These are phyloP conservation scores for Coccomyxa subellipsoidea DNA, from an alignment of 163 green algal species.

Conservation along the genomic window DNA sequence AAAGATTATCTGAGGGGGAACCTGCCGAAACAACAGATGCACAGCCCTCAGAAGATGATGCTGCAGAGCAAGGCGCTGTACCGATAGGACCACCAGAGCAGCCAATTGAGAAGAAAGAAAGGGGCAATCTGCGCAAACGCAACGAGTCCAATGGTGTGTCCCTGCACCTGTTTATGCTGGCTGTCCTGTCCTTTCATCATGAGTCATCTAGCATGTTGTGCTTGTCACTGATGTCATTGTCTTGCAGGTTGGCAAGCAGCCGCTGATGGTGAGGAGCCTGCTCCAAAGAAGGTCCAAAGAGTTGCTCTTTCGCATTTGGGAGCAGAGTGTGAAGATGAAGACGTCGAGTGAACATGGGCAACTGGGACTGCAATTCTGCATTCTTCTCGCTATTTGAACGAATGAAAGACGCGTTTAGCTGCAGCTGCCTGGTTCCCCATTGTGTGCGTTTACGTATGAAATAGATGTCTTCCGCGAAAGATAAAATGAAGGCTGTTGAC, in stretches of 20 bases:
- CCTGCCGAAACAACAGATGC: not conserved
- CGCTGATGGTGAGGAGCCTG: not conserved
- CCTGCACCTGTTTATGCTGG: not conserved
- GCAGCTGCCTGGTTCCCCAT: too few relatives aligned
- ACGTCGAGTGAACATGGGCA: not conserved
- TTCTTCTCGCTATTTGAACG: too few relatives aligned
- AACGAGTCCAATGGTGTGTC: not conserved
- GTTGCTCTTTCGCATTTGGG: conserved; percentile 5
- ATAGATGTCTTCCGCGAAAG: too few relatives aligned
- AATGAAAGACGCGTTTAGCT: too few relatives aligned
- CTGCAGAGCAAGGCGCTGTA: not conserved
- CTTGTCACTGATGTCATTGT: not conserved
- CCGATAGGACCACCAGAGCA: not conserved
- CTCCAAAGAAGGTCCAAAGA: not conserved
- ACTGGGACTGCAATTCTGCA: too few relatives aligned
- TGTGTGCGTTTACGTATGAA: too few relatives aligned
- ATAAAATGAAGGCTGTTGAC: too few relatives aligned
- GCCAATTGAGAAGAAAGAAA: not conserved
- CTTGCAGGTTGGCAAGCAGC: not conserved
- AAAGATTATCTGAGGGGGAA: not conserved
- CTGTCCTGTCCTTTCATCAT: too few relatives aligned
- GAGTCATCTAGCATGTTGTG: not conserved
- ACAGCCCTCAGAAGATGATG: not conserved
- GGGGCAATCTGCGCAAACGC: not conserved
- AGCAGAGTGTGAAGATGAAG: not conserved